These are phyloP conservation scores for Hypoxylon perforatum DNA, from an alignment of 495 filamentous ascomycete genomes.

Conservation along the genomic window DNA sequence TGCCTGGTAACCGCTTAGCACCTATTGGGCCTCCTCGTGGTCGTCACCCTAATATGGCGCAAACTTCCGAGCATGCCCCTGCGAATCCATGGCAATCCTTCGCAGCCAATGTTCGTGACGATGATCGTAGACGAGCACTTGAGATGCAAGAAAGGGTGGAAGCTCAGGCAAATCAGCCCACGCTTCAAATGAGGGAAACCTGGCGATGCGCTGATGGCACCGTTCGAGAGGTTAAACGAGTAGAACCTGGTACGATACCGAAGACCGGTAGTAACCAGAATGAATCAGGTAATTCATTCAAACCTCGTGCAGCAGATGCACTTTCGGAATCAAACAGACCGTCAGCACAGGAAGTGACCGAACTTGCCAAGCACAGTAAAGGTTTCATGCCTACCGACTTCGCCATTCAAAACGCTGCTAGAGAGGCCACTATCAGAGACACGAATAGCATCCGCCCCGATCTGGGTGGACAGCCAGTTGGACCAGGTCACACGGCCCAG, in stretches of 20 bases:
- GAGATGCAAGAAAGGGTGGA: slow-evolving; percentile 22
- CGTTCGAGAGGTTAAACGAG: slow-evolving; percentile 53
- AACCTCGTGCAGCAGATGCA: not conserved
- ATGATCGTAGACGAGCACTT: slow-evolving; percentile 32
- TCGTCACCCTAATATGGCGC: slow-evolving; percentile 19
- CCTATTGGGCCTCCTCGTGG: slow-evolving; percentile 45
- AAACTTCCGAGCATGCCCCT: slow-evolving; percentile 10
- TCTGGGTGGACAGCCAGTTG: slow-evolving; percentile 49
- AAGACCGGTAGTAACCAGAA: slow-evolving; percentile 38
- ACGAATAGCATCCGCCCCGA: slow-evolving; percentile 43
- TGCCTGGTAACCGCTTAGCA: slow-evolving; percentile 27
- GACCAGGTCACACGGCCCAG: slow-evolving; percentile 39
- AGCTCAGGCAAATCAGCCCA: slow-evolving; percentile 40
- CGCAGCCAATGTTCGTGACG: slow-evolving; percentile 24
- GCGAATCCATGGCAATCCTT: slow-evolving; percentile 36
- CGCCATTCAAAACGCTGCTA: slow-evolving; percentile 7
- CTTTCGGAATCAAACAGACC: not conserved
- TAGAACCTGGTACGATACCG: not conserved
- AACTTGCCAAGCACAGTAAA: slow-evolving; percentile 10
- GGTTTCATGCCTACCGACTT: slow-evolving; percentile 29
- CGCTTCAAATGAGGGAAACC: slow-evolving; percentile 68
- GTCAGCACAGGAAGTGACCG: not conserved
- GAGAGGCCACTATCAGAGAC: slow-evolving; percentile 4
- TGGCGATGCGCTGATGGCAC: slow-evolving; percentile 65
- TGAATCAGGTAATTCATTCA: slow-evolving; percentile 6